Base-by-base conservation (phyloP, 208 protist species). In the Angomonas deanei region DNA sequence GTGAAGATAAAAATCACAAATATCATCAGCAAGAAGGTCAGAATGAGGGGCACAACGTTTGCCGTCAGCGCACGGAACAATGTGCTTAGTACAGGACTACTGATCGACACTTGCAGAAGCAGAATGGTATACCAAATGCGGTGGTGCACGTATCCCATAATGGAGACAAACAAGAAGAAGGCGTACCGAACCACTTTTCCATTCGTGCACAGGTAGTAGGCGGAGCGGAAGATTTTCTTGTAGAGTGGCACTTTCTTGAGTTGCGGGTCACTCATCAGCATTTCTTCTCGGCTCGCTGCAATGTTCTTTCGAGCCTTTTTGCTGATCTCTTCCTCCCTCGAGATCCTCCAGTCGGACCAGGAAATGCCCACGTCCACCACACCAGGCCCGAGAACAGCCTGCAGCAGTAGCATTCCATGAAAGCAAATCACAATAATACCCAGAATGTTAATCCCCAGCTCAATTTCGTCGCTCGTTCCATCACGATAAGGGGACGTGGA, bases 121-220 rank as follows among this genome's bases (percentile, higher is more conserved):
- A 86, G 84, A 38, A 88, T 24, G 17, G 68, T 70, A 55, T 79
- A 80, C 78, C 78, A 91, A 28, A 91, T 77, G 26, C 64, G 78
- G 59, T 78, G 68, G 42, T 86, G 66, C 59, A 68, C 64, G 30
- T 79, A 70, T 21, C 84, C 84, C 60, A 88, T 75, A 36, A 84
- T 68, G 24, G 72, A 68, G 13, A 74, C 68, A 27, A 79, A 70
- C 17, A 74, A 66, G 62, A 82, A 85, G 30, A 85, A 73, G 6
- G 54, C 54, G 31, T 78, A 74, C 30, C 67, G 60, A 0, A 76
- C 55, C 23, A 88, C 70, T 3, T 50, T 58, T 10, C 28, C 32
- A 67, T 78, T 59, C 33, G 66, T 66, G 1, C 76, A 21, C 39
- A 76, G 54, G 34, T 66, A 81, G 34, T 54, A 73, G 24, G 70